phyloP scores from a whole-genome alignment of 352 stramenopile genomes.

The Phytophthora multivora region DNA sequence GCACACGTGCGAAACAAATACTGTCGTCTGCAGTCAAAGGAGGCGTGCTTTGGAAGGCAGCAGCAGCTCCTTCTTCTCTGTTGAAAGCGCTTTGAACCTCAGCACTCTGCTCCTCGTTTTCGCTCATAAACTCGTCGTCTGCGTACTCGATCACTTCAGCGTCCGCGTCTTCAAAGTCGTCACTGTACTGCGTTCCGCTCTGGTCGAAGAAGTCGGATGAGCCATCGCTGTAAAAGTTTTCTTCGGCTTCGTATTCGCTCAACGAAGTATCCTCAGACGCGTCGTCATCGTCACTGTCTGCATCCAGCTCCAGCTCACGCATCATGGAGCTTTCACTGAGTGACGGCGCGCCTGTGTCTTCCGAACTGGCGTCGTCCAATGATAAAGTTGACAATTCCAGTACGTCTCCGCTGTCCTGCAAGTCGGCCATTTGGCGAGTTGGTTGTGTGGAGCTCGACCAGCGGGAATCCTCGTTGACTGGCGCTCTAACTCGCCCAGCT shows the following conservation, averaged over 20 bases:
- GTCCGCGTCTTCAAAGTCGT: conserved; percentile 82
- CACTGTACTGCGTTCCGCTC: conserved; percentile 76
- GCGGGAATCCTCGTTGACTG: not conserved
- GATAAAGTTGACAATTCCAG: conserved; percentile 32
- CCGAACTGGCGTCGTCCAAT: conserved; percentile 37
- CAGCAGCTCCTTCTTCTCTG: conserved; percentile 7
- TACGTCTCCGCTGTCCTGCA: conserved; percentile 28
- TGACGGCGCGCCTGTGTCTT: conserved; percentile 21
- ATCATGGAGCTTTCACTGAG: conserved; percentile 71
- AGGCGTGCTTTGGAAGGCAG: conserved; percentile 7
- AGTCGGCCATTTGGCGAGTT: not conserved
- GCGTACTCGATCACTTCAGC: conserved; percentile 83
- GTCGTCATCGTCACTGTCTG: conserved; percentile 45
- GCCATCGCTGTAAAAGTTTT: conserved; percentile 88
- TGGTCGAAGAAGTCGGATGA: conserved; percentile 72
- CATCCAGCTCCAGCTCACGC: conserved; percentile 58
- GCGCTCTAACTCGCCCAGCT: not conserved
- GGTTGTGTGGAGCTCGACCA: conserved; percentile 13
- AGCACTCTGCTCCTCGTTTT: conserved; percentile 33
- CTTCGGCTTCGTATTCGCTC: conserved; percentile 78
- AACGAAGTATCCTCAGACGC: conserved; percentile 55
- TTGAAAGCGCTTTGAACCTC: not conserved
- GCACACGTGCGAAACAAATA: conserved; percentile 7
- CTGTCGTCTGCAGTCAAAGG: conserved; percentile 24
- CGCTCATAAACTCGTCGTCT: conserved; percentile 62